Percentiles rank a stretch among this genome's conserved stretches.
These are phyloP conservation scores for Mycosphaerelloides madeirae DNA, from an alignment of 2,329 filamentous ascomycete species.

Conservation along the genomic window DNA sequence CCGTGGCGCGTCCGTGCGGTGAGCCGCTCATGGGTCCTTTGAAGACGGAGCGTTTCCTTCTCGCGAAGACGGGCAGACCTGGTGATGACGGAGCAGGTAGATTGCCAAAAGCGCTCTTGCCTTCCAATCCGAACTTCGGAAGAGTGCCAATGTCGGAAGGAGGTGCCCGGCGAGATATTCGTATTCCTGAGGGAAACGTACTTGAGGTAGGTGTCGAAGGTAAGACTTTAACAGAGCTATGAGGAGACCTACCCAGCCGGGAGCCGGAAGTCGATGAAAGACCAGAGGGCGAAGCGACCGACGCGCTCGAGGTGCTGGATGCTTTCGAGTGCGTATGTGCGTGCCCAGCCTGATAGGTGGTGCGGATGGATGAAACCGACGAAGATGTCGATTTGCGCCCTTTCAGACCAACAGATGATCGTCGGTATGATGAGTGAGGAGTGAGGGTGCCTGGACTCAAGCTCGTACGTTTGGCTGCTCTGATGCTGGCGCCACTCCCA, in stretches of 20 bases:
- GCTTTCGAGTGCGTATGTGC: slow-evolving; percentile 84
- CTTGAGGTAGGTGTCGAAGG: slow-evolving; percentile 75
- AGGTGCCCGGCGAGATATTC: slow-evolving; percentile 47
- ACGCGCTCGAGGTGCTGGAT: slow-evolving; percentile 80
- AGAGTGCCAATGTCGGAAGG: slow-evolving; percentile 29
- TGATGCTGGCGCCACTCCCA: slow-evolving; percentile 27
- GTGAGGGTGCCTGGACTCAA: slow-evolving; percentile 74
- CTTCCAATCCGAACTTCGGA: slow-evolving; percentile 25
- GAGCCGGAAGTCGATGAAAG: slow-evolving; percentile 52
- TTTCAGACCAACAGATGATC: slow-evolving; percentile 74
- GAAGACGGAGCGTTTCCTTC: slow-evolving; percentile 74
- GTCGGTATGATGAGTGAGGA: slow-evolving; percentile 78
- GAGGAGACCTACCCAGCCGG: slow-evolving; percentile 66
- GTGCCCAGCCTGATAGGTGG: slow-evolving; percentile 78
- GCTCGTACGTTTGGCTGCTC: slow-evolving; percentile 47
- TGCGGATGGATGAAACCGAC: slow-evolving; percentile 87
- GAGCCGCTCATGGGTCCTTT: slow-evolving; percentile 67
- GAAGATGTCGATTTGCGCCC: slow-evolving; percentile 95
- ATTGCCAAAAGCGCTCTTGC: slow-evolving; percentile 18
- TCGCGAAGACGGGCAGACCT: slow-evolving; percentile 67
- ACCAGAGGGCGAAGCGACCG: slow-evolving; percentile 49
- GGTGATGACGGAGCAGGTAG: slow-evolving; percentile 49
- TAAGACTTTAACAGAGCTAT: slow-evolving; percentile 90
- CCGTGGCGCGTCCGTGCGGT: slow-evolving; percentile 19
- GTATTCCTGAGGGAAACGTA: slow-evolving; percentile 78